Evolutionary conservation across 176 grass and related monocot genomes (phyloP).

Genomic region (Microstegium vimineum): DNA sequence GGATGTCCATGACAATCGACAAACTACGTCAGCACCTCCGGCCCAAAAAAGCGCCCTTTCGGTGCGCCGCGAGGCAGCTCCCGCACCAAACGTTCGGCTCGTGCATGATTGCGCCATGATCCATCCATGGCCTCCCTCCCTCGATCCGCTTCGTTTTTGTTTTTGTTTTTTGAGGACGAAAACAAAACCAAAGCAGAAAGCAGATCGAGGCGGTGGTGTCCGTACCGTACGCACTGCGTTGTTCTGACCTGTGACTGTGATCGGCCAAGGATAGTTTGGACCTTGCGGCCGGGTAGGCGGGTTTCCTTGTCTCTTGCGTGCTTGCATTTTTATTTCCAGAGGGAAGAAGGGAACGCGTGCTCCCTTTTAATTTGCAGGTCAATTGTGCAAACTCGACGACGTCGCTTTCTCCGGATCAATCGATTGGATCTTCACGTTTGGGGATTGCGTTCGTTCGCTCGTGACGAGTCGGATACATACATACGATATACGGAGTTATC

Average conservation of each 20-base stretch:
- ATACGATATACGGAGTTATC: not conserved
- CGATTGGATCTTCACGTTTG: not conserved
- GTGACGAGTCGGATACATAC: not conserved
- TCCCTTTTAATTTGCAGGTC: not conserved
- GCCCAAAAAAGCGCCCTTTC: not conserved
- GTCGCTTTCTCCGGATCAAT: not conserved
- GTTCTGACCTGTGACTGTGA: not conserved
- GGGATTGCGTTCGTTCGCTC: not conserved
- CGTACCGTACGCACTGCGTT: not conserved
- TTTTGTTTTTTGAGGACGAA: too few species aligned
- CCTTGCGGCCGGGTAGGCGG: too few species aligned
- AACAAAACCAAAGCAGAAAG: too few species aligned
- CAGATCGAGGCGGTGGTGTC: not conserved
- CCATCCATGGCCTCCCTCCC: too few species aligned
- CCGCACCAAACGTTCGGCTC: too few species aligned
- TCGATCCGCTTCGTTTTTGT: too few species aligned
- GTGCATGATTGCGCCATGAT: not conserved
- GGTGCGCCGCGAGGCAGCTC: not conserved
- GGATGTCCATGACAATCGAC: not conserved
- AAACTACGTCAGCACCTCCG: not conserved
- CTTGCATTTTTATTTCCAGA: not conserved
- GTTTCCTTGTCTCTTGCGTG: too few species aligned
- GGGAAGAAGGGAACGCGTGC: not conserved
- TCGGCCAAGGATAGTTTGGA: not conserved
- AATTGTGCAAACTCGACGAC: not conserved